Percentiles rank a stretch among this genome's conserved stretches.
Evolutionary conservation across 2,329 filamentous ascomycete species (phyloP).

Genomic region (Aspergillus phoenicis): DNA sequence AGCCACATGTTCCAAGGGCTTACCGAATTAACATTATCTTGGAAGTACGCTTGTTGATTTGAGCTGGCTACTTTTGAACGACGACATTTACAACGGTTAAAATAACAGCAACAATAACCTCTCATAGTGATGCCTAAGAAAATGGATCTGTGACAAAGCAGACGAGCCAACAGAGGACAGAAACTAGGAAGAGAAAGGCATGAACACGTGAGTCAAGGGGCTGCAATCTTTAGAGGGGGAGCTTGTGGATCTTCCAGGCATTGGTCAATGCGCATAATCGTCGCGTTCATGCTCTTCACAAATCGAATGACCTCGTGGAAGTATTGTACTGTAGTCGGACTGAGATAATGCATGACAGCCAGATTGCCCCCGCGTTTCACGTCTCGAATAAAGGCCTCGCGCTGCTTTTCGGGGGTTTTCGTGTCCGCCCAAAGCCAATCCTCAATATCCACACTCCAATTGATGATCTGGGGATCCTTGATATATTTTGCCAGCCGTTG

Average conservation of each 20-base stretch:
- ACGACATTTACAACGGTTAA: too few relatives aligned
- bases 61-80: too few relatives aligned
- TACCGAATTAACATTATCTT: too few relatives aligned
- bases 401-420: conserved; percentile 65
- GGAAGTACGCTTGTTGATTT: too few relatives aligned
- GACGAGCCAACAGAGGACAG: neutral
- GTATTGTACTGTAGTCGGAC: conserved; percentile 65
- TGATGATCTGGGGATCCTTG: conserved; percentile 61
- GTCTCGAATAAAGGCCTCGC: conserved; percentile 66
- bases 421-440: conserved; percentile 69
- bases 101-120: neutral
- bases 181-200: neutral
- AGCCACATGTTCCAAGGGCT: too few relatives aligned
- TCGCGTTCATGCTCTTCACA: conserved; percentile 65
- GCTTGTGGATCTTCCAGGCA: conserved; percentile 61
- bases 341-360: conserved; percentile 71
- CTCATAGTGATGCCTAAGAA: neutral
- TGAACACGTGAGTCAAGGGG: neutral
- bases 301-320: conserved; percentile 66
- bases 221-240: conserved; percentile 20
- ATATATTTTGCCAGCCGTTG: conserved; percentile 60
- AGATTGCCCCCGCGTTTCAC: conserved; percentile 64
- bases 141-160: neutral
- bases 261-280: conserved; percentile 68
- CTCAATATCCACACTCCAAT: conserved; percentile 71